Conservation (phyloP, 805 yeast species). For the Saccharomycopsis guyanensis region DNA sequence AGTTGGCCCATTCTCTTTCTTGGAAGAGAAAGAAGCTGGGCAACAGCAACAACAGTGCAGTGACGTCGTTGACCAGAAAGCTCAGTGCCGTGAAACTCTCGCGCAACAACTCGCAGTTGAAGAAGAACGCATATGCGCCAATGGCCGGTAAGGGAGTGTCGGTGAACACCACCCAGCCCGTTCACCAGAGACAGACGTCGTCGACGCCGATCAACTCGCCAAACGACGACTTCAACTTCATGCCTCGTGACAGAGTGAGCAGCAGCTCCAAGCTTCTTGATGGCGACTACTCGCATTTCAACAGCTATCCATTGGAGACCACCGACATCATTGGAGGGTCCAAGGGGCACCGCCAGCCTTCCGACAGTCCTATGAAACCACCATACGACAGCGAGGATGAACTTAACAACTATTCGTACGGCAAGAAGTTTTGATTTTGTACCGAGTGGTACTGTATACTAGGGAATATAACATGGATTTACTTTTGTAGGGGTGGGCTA, state of each 20-base stretch:
- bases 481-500: slow-evolving; percentile 12
- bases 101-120: slow-evolving; percentile 5
- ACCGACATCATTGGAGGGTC: background rate
- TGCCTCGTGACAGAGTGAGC: background rate
- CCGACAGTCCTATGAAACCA: slow-evolving; percentile 2
- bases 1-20: slow-evolving; percentile 10
- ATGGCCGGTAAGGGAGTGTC: background rate
- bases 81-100: slow-evolving; percentile 19
- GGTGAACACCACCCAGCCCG: background rate
- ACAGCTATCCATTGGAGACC: background rate
- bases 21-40: background rate
- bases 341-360: background rate
- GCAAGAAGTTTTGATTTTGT: background rate
- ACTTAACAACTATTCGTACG: background rate
- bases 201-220: background rate
- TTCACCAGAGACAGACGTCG: background rate
- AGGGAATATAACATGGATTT: background rate
- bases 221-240: background rate
- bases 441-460: background rate
- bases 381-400: slow-evolving; percentile 2
- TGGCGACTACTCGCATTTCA: background rate
- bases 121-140: background rate
- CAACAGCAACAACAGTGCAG: background rate
- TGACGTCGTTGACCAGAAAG: slow-evolving; percentile 16
- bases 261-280: background rate